Evolutionary conservation across 73 alveolate species (phyloP).

Genomic region (Paramecium bursaria): DNA sequence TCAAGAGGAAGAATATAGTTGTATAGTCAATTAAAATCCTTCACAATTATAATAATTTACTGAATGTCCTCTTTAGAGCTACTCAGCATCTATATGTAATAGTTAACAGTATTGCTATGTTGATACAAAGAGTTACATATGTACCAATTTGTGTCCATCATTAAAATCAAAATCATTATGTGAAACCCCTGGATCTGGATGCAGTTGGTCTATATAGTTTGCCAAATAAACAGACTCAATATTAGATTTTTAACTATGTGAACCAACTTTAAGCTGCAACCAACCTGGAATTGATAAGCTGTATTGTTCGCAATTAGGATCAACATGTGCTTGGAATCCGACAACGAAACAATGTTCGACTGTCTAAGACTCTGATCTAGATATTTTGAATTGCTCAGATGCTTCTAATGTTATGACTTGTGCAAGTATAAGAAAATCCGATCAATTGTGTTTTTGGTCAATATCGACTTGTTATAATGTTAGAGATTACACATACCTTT

Average conservation of each 20-base stretch:
- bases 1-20: no score
- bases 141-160: neutral
- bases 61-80: neutral
- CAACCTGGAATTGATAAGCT: constrained; percentile 5
- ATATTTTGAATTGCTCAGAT: constrained; percentile 1
- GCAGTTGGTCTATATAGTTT: no score
- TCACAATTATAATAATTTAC: neutral
- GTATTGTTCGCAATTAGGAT: constrained; percentile 2
- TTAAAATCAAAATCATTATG: no score
- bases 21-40: no score
- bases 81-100: no score
- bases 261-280: constrained; percentile 10
- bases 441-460: constrained; percentile 43
- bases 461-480: no score
- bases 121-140: neutral
- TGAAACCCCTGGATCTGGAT: no score
- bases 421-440: neutral
- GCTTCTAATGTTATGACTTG: neutral
- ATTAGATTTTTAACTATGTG: constrained; percentile 13
- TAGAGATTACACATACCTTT: no score
- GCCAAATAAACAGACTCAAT: neutral
- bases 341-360: neutral
- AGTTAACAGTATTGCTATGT: neutral
- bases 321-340: neutral
- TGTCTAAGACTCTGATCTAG: neutral